These are phyloP conservation scores for Pittosporum tobira DNA, from an alignment of 129 eudicot genomes.

Conservation along the genomic window DNA sequence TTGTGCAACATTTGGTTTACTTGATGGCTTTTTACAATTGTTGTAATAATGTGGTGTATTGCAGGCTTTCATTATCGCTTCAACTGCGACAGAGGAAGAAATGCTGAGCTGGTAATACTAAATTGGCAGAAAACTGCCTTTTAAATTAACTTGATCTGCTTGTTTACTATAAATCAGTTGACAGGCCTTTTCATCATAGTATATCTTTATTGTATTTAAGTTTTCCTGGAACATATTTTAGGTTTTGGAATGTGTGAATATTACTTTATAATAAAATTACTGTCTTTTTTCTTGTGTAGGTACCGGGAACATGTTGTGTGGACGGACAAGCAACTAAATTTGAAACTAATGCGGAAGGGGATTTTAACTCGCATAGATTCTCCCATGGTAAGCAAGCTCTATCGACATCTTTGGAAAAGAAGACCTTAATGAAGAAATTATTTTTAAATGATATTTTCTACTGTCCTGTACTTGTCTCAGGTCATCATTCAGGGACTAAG, in stretches of 20 bases:
- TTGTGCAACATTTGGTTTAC: too few relatives aligned
- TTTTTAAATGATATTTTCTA: too few relatives aligned
- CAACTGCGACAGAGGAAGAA: conserved; percentile 90
- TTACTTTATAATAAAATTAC: neutral
- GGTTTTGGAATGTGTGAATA: too few relatives aligned
- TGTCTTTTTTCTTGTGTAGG: conserved; percentile 33
- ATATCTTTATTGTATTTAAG: conserved; percentile 3
- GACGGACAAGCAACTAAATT: conserved; percentile 65
- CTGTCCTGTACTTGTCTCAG: conserved; percentile 32
- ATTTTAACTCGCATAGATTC: conserved; percentile 86
- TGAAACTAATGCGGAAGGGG: conserved; percentile 80
- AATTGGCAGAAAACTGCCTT: neutral
- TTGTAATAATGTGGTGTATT: conserved; percentile 3
- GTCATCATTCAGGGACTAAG: conserved; percentile 77
- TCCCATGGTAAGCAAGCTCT: conserved; percentile 60
- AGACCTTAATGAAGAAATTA: too few relatives aligned
- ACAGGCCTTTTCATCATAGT: neutral
- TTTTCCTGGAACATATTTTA: too few relatives aligned
- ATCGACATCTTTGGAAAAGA: neutral
- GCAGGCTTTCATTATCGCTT: conserved; percentile 97
- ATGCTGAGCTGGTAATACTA: conserved; percentile 67
- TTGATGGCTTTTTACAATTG: neutral
- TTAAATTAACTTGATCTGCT: neutral
- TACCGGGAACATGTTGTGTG: conserved; percentile 91
- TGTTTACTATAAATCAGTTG: neutral